phyloP scores from a whole-genome alignment of 2,329 filamentous ascomycete genomes.

The Aspergillus neotritici region DNA sequence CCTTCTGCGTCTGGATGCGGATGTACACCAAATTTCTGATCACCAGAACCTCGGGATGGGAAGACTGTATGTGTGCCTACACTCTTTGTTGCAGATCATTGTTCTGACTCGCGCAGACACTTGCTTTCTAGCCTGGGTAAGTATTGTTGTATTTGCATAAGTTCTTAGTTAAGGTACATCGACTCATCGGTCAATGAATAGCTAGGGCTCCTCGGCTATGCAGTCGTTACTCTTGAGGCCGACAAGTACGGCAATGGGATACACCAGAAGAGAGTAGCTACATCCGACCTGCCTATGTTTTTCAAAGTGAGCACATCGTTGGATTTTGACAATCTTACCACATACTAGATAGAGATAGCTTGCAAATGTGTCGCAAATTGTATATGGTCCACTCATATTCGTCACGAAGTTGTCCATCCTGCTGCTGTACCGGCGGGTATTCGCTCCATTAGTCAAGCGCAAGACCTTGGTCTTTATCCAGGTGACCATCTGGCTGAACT shows the following conservation, averaged over 20 bases:
- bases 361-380: slow-evolving; percentile 20
- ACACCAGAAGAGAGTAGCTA: slow-evolving; percentile 14
- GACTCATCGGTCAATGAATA: not conserved
- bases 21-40: slow-evolving; percentile 26
- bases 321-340: not conserved
- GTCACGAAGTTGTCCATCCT: slow-evolving; percentile 26
- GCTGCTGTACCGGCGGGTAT: slow-evolving; percentile 22
- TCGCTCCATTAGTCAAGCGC: slow-evolving; percentile 15
- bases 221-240: slow-evolving; percentile 15
- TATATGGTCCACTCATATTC: slow-evolving; percentile 25
- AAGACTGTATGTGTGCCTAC: slow-evolving; percentile 16
- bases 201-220: slow-evolving; percentile 21
- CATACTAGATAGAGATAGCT: slow-evolving; percentile 7
- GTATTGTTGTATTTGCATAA: not conserved
- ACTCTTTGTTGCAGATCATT: not conserved
- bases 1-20: slow-evolving; percentile 14
- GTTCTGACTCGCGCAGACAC: slow-evolving; percentile 10
- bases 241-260: slow-evolving; percentile 18
- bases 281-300: slow-evolving; percentile 14
- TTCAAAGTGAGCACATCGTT: slow-evolving; percentile 10
- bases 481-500: slow-evolving; percentile 19
- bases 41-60: slow-evolving; percentile 17
- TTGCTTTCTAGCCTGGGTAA: slow-evolving; percentile 19
- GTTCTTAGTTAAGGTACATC: not conserved
- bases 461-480: slow-evolving; percentile 19